These are phyloP conservation scores for Diaporthe australafricana DNA, from an alignment of 2,329 filamentous ascomycete genomes.

Conservation along the genomic window DNA sequence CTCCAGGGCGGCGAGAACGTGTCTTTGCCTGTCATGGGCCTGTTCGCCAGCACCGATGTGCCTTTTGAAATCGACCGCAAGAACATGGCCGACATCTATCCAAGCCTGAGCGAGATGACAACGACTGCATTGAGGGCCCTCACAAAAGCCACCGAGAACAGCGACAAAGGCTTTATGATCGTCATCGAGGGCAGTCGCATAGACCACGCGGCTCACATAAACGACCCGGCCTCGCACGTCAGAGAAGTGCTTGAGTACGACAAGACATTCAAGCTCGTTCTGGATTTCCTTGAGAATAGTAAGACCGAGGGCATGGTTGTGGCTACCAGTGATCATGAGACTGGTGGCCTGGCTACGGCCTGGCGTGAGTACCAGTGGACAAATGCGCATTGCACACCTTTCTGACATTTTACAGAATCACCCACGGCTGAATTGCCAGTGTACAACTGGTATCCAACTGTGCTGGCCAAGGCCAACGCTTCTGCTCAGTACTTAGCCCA, in stretches of 20 bases:
- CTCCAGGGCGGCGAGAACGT: constrained; percentile 75
- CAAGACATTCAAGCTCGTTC: constrained; percentile 81
- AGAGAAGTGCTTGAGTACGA: constrained; percentile 97
- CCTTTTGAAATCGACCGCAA: constrained; percentile 94
- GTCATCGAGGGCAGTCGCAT: constrained; percentile 99
- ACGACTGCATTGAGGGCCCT: constrained; percentile 83
- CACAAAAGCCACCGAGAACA: constrained; percentile 82
- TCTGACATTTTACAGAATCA: constrained; percentile 32
- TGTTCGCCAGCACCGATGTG: constrained; percentile 85
- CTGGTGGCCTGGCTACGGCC: constrained; percentile 86
- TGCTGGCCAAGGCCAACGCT: constrained; percentile 81
- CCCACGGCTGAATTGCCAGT: constrained; percentile 58
- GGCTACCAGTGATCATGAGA: constrained; percentile 95
- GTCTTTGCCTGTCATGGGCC: constrained; percentile 84
- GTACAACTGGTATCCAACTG: constrained; percentile 83
- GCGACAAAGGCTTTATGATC: constrained; percentile 94
- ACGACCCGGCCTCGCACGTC: constrained; percentile 86
- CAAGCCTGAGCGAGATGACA: constrained; percentile 92
- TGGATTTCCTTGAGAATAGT: constrained; percentile 85
- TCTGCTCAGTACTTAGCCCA: constrained; percentile 78
- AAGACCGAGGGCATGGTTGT: constrained; percentile 83
- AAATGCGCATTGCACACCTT: background rate
- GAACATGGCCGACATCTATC: constrained; percentile 82
- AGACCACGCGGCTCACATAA: constrained; percentile 91
- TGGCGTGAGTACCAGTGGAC: constrained; percentile 66